A percentile compares a stretch with the other conserved stretches of the same genome.
phyloP scores from a whole-genome alignment of 2,329 filamentous ascomycete species.

The Fusarium sp. region DNA sequence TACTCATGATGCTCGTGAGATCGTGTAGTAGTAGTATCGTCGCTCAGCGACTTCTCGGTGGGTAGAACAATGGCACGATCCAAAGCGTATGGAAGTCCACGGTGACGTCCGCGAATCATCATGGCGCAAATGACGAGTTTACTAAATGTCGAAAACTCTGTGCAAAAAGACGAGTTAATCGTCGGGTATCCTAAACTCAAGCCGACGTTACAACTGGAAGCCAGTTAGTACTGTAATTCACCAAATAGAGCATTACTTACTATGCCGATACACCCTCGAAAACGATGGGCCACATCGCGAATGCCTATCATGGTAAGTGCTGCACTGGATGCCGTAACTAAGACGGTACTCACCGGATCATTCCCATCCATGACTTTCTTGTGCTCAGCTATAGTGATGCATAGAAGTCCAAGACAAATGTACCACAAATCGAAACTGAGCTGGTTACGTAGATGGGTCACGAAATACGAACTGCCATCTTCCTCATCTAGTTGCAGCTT shows the following conservation, averaged over 20 bases:
- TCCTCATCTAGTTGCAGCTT: constrained; percentile 46
- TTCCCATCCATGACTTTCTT: constrained; percentile 43
- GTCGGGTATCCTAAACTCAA: constrained; percentile 52
- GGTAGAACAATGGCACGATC: constrained; percentile 53
- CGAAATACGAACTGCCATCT: constrained; percentile 48
- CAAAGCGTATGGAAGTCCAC: constrained; percentile 52
- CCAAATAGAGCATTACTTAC: constrained; percentile 35
- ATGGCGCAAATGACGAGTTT: constrained; percentile 55
- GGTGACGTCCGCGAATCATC: constrained; percentile 55
- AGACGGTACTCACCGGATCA: constrained; percentile 41
- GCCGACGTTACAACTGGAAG: constrained; percentile 52
- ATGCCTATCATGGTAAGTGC: constrained; percentile 37
- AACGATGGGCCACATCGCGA: constrained; percentile 51
- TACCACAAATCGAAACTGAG: constrained; percentile 59
- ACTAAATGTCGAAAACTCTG: constrained; percentile 50
- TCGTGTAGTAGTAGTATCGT: constrained; percentile 14
- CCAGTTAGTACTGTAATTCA: constrained; percentile 11
- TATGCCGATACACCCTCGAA: constrained; percentile 54
- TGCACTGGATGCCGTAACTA: accelerated
- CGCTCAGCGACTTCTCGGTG: constrained; percentile 38
- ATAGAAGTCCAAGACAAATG: constrained; percentile 55
- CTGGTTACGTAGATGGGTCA: constrained; percentile 54
- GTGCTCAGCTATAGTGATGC: constrained; percentile 51
- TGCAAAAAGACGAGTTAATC: constrained; percentile 49
- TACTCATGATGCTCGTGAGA: constrained; percentile 35